Evolutionary conservation across 2,329 filamentous ascomycete species (phyloP), one percentile per base, ranked within the genome.

Genomic region (Exophiala mesophila): DNA sequence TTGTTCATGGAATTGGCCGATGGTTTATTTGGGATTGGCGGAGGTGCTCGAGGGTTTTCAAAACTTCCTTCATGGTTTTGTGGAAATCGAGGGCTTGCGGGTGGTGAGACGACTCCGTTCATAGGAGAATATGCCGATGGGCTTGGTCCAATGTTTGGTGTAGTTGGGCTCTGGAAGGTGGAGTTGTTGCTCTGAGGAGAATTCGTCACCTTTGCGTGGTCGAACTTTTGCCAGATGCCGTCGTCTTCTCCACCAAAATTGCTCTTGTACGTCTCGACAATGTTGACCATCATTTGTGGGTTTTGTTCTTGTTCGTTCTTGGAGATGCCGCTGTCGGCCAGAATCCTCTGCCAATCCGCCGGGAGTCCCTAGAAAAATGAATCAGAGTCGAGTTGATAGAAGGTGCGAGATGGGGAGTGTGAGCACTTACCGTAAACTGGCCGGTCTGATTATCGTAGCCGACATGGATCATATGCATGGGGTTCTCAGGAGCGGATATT

Each of bases 401-500:
- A n/a, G n/a, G n/a, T n/a, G n/a, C n/a, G 36, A 9, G 21, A 21
- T 19, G 5, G 23, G 20, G 24, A 6, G 43, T 54, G 6, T 26
- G 49, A 57, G 31, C 39, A 77, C 82, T 60, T 74, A 94, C 88
- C 44, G 90, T 97, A 65, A 95, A 98, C 68, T 95, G 87, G 54
- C 92, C 92, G 3, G 92, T 97, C 58, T 86, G 78, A 68, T 92
- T 94, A 66, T 98, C 90, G 64, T 95, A 96, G 56, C 90, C 90
- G 54, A 98, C 92, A 66, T 98, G 92, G 44, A 90, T 97, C 57
- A 98, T 87, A 67, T 97, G 92, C 47, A 97, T 88, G 36, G 92
- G 92, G 59, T 98, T 97, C 66, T 95, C 89, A 41, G 92, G 92
- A 26, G 88, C 87, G n/a, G 92, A 97, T 58, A 98, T 98, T 64